phyloP scores from a whole-genome alignment of 139 green algal species.

The Chlorella sp. region DNA sequence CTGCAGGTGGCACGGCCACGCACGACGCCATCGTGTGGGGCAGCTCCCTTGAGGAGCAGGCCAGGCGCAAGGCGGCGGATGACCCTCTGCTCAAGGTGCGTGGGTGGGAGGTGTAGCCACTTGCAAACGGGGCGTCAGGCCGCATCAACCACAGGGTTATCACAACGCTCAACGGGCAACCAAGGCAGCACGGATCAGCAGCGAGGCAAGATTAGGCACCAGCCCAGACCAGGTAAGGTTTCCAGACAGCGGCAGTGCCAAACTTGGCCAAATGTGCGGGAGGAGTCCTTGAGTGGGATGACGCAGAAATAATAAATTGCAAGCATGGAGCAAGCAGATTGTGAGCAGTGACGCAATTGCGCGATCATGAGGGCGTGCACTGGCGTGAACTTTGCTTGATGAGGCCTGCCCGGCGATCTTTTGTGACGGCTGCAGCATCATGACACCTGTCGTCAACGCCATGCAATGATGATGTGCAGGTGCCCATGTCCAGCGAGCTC shows the following conservation, averaged over 20 bases:
- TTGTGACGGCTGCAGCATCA: too few species aligned
- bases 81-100: conserved; percentile 41
- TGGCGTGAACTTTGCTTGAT: too few species aligned
- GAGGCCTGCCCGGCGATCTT: too few species aligned
- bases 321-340: too few species aligned
- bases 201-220: background rate
- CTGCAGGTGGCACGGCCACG: conserved; percentile 23
- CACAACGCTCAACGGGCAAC: background rate
- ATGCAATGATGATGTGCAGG: too few species aligned
- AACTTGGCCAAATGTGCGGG: too few species aligned
- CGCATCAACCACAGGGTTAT: background rate
- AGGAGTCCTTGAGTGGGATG: too few species aligned
- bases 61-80: conserved; percentile 18
- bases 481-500: conserved; percentile 40
- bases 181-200: background rate
- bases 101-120: background rate
- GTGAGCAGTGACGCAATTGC: too few species aligned
- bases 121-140: background rate
- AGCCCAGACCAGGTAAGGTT: background rate
- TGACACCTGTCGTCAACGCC: too few species aligned
- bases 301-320: too few species aligned
- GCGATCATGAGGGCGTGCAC: too few species aligned
- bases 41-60: conserved; percentile 22
- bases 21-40: conserved; percentile 40
- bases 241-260: background rate